These are phyloP conservation scores for Fraxinus albicans DNA, from an alignment of 305 asterid species.

Conservation along the genomic window DNA sequence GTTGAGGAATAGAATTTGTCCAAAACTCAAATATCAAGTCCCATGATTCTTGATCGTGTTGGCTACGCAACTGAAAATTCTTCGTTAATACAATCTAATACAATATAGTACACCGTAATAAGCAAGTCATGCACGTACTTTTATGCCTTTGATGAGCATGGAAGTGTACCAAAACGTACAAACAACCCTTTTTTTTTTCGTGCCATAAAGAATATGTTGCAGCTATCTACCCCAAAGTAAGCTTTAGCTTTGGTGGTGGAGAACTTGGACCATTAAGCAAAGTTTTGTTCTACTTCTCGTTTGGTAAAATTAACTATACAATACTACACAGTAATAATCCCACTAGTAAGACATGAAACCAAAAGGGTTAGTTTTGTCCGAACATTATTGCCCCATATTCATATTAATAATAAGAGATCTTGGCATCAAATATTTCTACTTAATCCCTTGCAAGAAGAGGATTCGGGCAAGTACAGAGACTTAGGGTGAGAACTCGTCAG, in stretches of 20 bases:
- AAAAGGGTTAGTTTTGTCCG: too few species aligned
- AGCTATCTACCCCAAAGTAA: neutral
- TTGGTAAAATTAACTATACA: neutral
- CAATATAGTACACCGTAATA: neutral
- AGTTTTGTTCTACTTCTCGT: neutral
- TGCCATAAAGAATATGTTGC: neutral
- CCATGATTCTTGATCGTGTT: neutral
- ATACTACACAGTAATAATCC: neutral
- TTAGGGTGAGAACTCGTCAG: neutral
- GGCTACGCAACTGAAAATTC: neutral
- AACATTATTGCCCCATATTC: too few species aligned
- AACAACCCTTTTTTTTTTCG: neutral
- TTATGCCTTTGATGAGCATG: neutral
- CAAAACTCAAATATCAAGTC: neutral
- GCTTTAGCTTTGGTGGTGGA: neutral
- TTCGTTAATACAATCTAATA: too few species aligned
- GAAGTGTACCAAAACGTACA: too few species aligned
- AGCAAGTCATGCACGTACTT: neutral
- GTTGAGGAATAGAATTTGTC: neutral
- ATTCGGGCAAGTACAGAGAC: neutral
- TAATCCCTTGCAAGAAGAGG: neutral
- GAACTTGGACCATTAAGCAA: neutral
- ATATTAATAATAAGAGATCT: neutral
- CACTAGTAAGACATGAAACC: too few species aligned
- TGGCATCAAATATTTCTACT: neutral